These are phyloP conservation scores for Lagerstroemia speciosa DNA, from an alignment of 345 rosid genomes.

Conservation along the genomic window DNA sequence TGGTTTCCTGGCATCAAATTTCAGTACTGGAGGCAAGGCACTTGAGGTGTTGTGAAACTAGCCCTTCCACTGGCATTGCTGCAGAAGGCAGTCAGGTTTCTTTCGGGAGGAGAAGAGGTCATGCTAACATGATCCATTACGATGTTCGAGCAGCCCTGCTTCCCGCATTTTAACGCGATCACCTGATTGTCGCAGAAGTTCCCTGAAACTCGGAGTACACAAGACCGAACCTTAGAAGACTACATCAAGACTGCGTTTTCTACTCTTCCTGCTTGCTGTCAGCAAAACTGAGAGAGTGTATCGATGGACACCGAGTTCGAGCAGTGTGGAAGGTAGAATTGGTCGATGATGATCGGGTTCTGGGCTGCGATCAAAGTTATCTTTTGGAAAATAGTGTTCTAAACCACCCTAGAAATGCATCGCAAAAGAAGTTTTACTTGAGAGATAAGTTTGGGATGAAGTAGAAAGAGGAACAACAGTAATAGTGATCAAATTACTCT, in stretches of 20 bases:
- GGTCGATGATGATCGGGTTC: conserved; percentile 29
- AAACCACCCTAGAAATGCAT: conserved; percentile 25
- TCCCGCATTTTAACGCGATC: neutral
- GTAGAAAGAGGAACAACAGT: too few relatives aligned
- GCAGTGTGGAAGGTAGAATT: too few relatives aligned
- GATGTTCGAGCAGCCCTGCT: neutral
- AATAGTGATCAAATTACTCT: too few relatives aligned
- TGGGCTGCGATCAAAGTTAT: conserved; percentile 7
- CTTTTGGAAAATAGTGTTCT: conserved; percentile 15
- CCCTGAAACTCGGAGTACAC: neutral
- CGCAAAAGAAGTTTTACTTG: too few relatives aligned
- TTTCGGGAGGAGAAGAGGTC: neutral
- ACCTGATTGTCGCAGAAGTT: neutral
- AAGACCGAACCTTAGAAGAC: neutral
- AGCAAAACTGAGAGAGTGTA: too few relatives aligned
- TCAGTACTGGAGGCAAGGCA: neutral
- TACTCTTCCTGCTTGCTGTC: too few relatives aligned
- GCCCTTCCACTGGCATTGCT: conserved; percentile 15
- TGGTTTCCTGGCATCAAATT: neutral
- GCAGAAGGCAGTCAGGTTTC: neutral
- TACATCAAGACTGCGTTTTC: too few relatives aligned
- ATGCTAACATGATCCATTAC: neutral
- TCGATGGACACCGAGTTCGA: neutral
- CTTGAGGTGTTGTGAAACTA: neutral
- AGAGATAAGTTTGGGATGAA: too few relatives aligned